Percentiles rank a stretch among this genome's conserved stretches.
These are phyloP conservation scores for Physcomitrellopsis africana DNA, from an alignment of 225 moss, liverwort and hornwort species.

Conservation along the genomic window DNA sequence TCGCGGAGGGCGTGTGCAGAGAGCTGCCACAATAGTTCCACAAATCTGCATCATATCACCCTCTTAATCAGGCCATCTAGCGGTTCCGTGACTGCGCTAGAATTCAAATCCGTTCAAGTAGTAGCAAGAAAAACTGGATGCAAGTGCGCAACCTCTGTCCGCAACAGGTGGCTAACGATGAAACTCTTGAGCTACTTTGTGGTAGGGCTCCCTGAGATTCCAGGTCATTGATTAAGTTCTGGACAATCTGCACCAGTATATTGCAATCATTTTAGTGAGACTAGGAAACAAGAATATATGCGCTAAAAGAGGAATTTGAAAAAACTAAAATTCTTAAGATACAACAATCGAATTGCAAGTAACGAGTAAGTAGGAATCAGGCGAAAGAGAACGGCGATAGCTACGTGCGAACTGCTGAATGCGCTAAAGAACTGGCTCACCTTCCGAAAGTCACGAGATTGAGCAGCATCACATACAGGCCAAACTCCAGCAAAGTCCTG, in stretches of 20 bases:
- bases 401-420: not conserved
- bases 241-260: constrained; percentile 79
- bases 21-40: constrained; percentile 98
- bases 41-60: constrained; percentile 72
- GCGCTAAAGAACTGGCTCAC: constrained; percentile 40
- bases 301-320: not conserved
- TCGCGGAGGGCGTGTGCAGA: constrained; percentile 95
- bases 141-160: constrained; percentile 78
- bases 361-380: constrained; percentile 12
- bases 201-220: constrained; percentile 98
- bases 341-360: not conserved
- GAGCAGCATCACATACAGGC: constrained; percentile 99
- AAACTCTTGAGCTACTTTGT: constrained; percentile 95
- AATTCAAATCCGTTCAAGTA: not conserved
- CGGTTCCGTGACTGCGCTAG: constrained; percentile 8
- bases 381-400: constrained; percentile 18
- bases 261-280: constrained; percentile 21
- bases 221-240: constrained; percentile 89
- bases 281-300: constrained; percentile 2
- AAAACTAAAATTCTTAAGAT: not conserved
- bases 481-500: constrained; percentile 95
- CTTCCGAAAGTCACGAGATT: constrained; percentile 96
- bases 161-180: constrained; percentile 95
- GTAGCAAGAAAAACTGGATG: constrained; percentile 1
- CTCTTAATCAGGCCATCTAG: constrained; percentile 39